Conservation (phyloP, 2,329 filamentous ascomycete species). For the Nigrospora sphaerica region DNA sequence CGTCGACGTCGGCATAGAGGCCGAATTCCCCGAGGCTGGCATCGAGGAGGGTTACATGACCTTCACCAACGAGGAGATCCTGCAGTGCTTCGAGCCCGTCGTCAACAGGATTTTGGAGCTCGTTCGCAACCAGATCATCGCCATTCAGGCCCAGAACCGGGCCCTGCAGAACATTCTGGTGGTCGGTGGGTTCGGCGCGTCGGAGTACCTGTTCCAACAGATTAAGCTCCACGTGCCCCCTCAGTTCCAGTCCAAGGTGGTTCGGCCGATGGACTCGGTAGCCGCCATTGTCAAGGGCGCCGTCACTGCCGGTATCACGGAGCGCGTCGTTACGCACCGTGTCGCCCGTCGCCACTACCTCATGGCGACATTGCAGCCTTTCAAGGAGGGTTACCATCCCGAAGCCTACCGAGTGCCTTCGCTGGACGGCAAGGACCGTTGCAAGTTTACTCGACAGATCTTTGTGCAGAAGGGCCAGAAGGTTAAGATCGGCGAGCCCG, state of each 20-base stretch:
- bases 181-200: slow-evolving; percentile 29
- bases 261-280: slow-evolving; percentile 21
- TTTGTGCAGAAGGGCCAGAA: slow-evolving; percentile 98
- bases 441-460: slow-evolving; percentile 97
- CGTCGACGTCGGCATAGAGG: slow-evolving; percentile 96
- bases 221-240: slow-evolving; percentile 43
- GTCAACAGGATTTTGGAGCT: not conserved
- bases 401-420: slow-evolving; percentile 97
- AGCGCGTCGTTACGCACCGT: slow-evolving; percentile 93
- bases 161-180: slow-evolving; percentile 22
- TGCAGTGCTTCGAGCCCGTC: slow-evolving; percentile 1
- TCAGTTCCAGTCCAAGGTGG: slow-evolving; percentile 78
- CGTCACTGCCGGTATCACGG: slow-evolving; percentile 79
- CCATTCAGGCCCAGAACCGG: not conserved
- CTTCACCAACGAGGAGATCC: slow-evolving; percentile 2
- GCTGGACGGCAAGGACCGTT: slow-evolving; percentile 92
- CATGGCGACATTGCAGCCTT: slow-evolving; percentile 97
- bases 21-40: slow-evolving; percentile 87
- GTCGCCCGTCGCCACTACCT: slow-evolving; percentile 96
- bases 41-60: slow-evolving; percentile 2
- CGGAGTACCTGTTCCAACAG: slow-evolving; percentile 23
- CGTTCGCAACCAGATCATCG: not conserved
- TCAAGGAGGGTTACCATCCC: slow-evolving; percentile 97
- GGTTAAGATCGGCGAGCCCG: slow-evolving; percentile 97
- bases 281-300: slow-evolving; percentile 10